Evolutionary conservation across 2,329 filamentous ascomycete species (phyloP).

Genomic region (Daldinia sp.): DNA sequence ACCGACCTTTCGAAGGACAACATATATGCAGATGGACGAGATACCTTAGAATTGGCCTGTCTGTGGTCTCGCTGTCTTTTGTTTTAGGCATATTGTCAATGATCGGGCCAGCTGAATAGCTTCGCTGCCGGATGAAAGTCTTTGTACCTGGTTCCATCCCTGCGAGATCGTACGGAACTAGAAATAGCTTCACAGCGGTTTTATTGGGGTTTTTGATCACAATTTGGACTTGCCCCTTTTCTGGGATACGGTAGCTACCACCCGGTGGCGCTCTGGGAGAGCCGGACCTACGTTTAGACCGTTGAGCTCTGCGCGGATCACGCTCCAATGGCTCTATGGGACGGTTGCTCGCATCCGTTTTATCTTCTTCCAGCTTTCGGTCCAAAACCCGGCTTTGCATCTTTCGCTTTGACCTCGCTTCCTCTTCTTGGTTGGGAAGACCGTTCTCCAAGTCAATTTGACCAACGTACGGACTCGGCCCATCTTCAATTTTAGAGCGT

Average conservation of each 20-base stretch:
- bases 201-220: constrained; percentile 99
- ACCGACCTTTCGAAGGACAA: constrained; percentile 83
- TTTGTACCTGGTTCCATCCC: constrained; percentile 96
- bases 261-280: constrained; percentile 79
- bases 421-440: constrained; percentile 66
- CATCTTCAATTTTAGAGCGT: constrained; percentile 77
- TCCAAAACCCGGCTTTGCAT: constrained; percentile 60
- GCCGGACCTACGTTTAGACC: constrained; percentile 66
- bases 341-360: constrained; percentile 39
- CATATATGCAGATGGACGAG: constrained; percentile 95
- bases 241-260: constrained; percentile 92
- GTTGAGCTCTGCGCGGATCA: constrained; percentile 50
- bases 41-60: constrained; percentile 85
- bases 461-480: constrained; percentile 95
- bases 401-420: constrained; percentile 62
- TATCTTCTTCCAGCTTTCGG: constrained; percentile 52
- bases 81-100: constrained; percentile 71
- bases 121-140: constrained; percentile 94
- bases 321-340: constrained; percentile 46
- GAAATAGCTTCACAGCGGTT: constrained; percentile 94
- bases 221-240: constrained; percentile 94
- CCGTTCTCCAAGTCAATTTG: constrained; percentile 90
- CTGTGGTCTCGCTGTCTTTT: constrained; percentile 48
- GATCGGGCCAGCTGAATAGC: constrained; percentile 88
- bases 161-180: constrained; percentile 90